phyloP scores from a whole-genome alignment of 2,329 filamentous ascomycete species.

The Coniochaeta prunicola region DNA sequence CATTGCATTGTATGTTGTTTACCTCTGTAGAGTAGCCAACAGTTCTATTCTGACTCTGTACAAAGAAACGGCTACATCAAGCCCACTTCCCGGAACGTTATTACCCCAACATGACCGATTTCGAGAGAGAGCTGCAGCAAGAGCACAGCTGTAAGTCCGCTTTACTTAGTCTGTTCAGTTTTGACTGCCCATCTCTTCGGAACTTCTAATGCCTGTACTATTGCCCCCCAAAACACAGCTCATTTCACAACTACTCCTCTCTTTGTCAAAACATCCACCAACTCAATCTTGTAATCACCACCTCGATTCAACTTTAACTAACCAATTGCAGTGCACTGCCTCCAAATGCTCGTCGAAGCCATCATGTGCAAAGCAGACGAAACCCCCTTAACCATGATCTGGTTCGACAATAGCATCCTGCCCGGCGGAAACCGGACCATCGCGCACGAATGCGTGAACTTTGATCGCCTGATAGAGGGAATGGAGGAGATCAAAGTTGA shows the following conservation, averaged over 20 bases:
- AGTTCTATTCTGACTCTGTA: not conserved
- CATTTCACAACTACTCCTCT: not conserved
- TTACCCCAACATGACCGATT: slow-evolving; percentile 15
- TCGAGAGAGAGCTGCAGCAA: slow-evolving; percentile 13
- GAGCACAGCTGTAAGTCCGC: slow-evolving; percentile 13
- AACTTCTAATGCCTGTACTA: not conserved
- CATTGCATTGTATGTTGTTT: slow-evolving; percentile 12
- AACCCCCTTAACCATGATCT: slow-evolving; percentile 16
- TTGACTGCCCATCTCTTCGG: not conserved
- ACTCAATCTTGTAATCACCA: not conserved
- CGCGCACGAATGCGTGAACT: slow-evolving; percentile 11
- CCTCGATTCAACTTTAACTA: not conserved
- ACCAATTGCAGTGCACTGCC: slow-evolving; percentile 11
- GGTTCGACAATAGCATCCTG: slow-evolving; percentile 15
- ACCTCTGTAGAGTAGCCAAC: slow-evolving; percentile 8
- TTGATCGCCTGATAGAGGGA: slow-evolving; percentile 12
- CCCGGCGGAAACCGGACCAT: slow-evolving; percentile 14
- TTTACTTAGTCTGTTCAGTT: not conserved
- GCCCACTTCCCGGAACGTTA: slow-evolving; percentile 15
- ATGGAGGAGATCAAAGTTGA: slow-evolving; percentile 15
- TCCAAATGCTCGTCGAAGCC: slow-evolving; percentile 15
- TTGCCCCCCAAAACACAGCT: not conserved
- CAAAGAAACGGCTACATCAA: slow-evolving; percentile 17
- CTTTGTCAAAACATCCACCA: not conserved
- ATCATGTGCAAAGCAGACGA: slow-evolving; percentile 16